A percentile compares a stretch with the other conserved stretches of the same genome.
These are phyloP conservation scores for Glebionis coronaria DNA, from an alignment of 129 eudicot genomes.

Conservation along the genomic window DNA sequence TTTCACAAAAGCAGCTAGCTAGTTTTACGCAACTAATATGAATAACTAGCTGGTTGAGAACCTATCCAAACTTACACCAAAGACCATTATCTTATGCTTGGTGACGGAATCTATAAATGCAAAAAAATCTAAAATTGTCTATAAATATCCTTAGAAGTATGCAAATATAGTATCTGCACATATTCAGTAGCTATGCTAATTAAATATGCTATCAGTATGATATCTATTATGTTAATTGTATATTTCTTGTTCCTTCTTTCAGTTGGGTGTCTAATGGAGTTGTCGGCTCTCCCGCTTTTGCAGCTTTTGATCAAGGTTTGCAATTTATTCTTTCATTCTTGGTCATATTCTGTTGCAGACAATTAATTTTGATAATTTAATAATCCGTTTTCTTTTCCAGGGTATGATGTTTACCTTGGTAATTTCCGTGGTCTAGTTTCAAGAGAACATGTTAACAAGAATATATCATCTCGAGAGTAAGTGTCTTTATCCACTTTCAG, in stretches of 20 bases:
- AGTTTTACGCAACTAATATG: too few species aligned
- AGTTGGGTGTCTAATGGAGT: slow-evolving; percentile 99
- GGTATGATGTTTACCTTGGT: slow-evolving; percentile 94
- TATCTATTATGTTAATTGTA: background rate
- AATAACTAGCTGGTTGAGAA: too few species aligned
- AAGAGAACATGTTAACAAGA: slow-evolving; percentile 76
- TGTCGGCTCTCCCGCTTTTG: slow-evolving; percentile 99
- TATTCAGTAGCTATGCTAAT: background rate
- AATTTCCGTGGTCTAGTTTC: slow-evolving; percentile 93
- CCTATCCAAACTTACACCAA: too few species aligned
- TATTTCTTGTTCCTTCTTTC: slow-evolving; percentile 15
- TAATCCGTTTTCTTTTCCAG: slow-evolving; percentile 36
- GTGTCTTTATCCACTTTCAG: slow-evolving; percentile 27
- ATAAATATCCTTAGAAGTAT: too few species aligned
- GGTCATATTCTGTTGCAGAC: background rate
- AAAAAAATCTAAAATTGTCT: too few species aligned
- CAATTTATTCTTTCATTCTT: slow-evolving; percentile 8
- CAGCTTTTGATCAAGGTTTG: slow-evolving; percentile 98
- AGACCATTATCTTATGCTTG: too few species aligned
- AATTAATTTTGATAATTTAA: background rate
- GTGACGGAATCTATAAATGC: too few species aligned
- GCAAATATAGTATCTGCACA: too few species aligned
- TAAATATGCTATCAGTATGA: background rate
- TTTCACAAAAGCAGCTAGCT: too few species aligned
- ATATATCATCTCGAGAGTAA: slow-evolving; percentile 85